Evolutionary conservation across 2,329 filamentous ascomycete genomes (phyloP).

Genomic region (Pseudocercospora macadamiae): DNA sequence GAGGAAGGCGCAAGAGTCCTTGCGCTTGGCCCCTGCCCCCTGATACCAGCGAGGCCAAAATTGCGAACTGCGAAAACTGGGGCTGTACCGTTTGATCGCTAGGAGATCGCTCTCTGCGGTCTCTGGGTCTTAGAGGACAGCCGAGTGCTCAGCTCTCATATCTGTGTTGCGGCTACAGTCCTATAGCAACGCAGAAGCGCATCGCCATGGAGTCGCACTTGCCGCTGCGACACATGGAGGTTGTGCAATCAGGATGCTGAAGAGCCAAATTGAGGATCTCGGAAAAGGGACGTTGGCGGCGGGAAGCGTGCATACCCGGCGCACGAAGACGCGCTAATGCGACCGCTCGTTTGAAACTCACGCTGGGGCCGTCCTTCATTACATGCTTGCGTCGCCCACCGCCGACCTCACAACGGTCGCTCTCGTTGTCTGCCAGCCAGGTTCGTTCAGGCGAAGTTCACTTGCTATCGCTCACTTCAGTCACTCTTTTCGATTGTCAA

Average conservation of each 20-base stretch:
- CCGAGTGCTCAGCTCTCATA: not conserved
- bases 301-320: not conserved
- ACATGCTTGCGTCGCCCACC: not conserved
- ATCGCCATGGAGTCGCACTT: not conserved
- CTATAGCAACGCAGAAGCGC: not conserved
- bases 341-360: not conserved
- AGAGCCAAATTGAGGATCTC: not conserved
- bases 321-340: not conserved
- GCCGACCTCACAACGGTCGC: not conserved
- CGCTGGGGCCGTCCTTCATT: not conserved
- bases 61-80: constrained; percentile 7
- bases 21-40: not conserved
- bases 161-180: not conserved
- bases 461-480: constrained; percentile 11
- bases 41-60: too few relatives aligned
- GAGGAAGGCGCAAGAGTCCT: not conserved
- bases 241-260: not conserved
- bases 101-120: not conserved
- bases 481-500: constrained; percentile 21
- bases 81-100: not conserved
- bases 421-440: not conserved
- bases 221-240: not conserved
- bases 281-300: not conserved
- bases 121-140: not conserved
- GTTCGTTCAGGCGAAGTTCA: not conserved